phyloP scores from a whole-genome alignment of 208 protist genomes.

The Histomonas meleagridis region DNA sequence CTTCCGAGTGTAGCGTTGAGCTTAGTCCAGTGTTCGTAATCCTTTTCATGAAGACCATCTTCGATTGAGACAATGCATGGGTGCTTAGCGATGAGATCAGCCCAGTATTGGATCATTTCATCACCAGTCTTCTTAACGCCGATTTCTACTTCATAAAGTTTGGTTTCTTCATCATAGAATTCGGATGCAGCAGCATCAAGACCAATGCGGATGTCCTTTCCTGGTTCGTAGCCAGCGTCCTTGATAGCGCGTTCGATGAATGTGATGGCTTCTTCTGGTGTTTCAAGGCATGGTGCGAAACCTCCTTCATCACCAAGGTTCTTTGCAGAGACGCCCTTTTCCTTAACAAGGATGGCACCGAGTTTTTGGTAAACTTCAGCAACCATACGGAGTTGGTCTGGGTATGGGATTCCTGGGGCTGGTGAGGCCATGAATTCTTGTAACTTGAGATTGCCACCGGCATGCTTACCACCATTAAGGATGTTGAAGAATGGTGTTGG shows the following conservation, averaged over 20 bases:
- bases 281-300: slow-evolving; percentile 62
- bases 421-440: slow-evolving; percentile 80
- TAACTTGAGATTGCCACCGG: slow-evolving; percentile 55
- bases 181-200: slow-evolving; percentile 95
- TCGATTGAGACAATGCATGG: slow-evolving; percentile 80
- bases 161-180: slow-evolving; percentile 78
- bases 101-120: slow-evolving; percentile 43
- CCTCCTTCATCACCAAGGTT: slow-evolving; percentile 96
- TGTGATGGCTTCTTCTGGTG: slow-evolving; percentile 31
- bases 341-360: slow-evolving; percentile 79
- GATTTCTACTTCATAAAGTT: slow-evolving; percentile 77
- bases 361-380: slow-evolving; percentile 90
- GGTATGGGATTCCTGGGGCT: slow-evolving; percentile 74
- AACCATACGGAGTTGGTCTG: slow-evolving; percentile 46
- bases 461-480: slow-evolving; percentile 47
- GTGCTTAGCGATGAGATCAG: slow-evolving; percentile 30
- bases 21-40: slow-evolving; percentile 47
- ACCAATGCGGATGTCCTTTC: slow-evolving; percentile 50
- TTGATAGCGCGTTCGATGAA: background rate
- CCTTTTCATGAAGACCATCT: slow-evolving; percentile 95
- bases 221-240: background rate
- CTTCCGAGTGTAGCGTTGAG: slow-evolving; percentile 32
- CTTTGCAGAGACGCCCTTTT: slow-evolving; percentile 77
- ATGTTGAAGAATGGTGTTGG: slow-evolving; percentile 34
- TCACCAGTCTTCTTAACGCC: background rate